These are phyloP conservation scores for Mortierella sp. DNA, from an alignment of 371 early-diverging fungal species.

Conservation along the genomic window DNA sequence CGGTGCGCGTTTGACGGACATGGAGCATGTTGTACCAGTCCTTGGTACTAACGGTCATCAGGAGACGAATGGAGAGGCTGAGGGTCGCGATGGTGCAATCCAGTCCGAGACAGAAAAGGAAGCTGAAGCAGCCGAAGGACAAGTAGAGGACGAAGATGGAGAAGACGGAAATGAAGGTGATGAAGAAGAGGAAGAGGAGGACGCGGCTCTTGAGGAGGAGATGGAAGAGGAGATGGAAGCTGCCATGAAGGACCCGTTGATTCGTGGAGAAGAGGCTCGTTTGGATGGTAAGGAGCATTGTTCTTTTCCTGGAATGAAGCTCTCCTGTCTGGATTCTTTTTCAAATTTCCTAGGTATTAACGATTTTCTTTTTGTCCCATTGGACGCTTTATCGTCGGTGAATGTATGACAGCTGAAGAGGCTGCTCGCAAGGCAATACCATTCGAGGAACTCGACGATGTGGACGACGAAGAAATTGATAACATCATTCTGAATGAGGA, in stretches of 20 bases:
- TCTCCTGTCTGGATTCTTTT: background rate
- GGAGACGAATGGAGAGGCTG: conserved; percentile 33
- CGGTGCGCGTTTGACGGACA: background rate
- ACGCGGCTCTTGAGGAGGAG: conserved; percentile 40
- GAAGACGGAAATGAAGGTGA: conserved; percentile 47
- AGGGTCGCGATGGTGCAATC: background rate
- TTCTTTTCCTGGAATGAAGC: too few species aligned
- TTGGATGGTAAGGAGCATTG: conserved; percentile 51
- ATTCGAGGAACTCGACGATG: conserved; percentile 62
- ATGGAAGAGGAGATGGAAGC: conserved; percentile 54
- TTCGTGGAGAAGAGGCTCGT: conserved; percentile 37
- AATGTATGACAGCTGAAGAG: conserved; percentile 37
- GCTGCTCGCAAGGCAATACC: conserved; percentile 32
- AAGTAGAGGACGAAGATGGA: conserved; percentile 26
- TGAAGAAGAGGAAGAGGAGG: conserved; percentile 35
- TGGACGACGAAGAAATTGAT: conserved; percentile 85
- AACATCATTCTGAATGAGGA: conserved; percentile 74
- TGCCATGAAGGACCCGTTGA: conserved; percentile 58
- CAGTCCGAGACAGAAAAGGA: conserved; percentile 18
- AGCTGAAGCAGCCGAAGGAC: conserved; percentile 16
- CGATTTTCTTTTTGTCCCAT: too few species aligned
- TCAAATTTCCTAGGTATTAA: too few species aligned
- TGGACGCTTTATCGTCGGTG: background rate
- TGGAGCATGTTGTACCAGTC: conserved; percentile 12
- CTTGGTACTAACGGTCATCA: background rate